Percentiles rank a stretch among this genome's conserved stretches.
Evolutionary conservation across 2,329 filamentous ascomycete species (phyloP).

Genomic region (Calycina marina): DNA sequence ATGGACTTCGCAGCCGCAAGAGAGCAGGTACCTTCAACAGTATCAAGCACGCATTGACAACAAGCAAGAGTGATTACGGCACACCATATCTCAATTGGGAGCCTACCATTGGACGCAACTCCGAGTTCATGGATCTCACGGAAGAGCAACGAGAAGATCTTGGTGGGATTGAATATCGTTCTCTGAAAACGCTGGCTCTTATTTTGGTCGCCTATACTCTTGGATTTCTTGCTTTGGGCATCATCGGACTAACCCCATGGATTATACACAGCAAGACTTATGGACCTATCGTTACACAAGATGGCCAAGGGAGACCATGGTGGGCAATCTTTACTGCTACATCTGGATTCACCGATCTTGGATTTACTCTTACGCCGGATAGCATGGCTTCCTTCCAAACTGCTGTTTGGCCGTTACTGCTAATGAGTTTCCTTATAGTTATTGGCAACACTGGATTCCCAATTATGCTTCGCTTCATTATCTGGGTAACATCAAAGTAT

Average conservation of each 20-base stretch:
- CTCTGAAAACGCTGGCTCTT: slow-evolving; percentile 69
- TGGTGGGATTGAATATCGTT: slow-evolving; percentile 90
- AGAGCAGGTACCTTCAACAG: slow-evolving; percentile 36
- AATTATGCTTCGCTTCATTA: slow-evolving; percentile 83
- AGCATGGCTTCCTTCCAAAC: slow-evolving; percentile 84
- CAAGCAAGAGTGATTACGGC: slow-evolving; percentile 34
- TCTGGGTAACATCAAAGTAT: slow-evolving; percentile 63
- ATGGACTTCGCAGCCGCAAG: slow-evolving; percentile 6
- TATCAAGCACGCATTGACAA: slow-evolving; percentile 31
- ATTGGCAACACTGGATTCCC: slow-evolving; percentile 94
- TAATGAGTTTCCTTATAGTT: slow-evolving; percentile 76
- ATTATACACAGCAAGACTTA: slow-evolving; percentile 53
- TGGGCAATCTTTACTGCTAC: slow-evolving; percentile 85
- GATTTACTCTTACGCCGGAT: slow-evolving; percentile 80
- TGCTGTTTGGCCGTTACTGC: slow-evolving; percentile 59
- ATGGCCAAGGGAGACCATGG: slow-evolving; percentile 58
- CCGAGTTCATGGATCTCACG: slow-evolving; percentile 74
- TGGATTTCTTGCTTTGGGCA: slow-evolving; percentile 64
- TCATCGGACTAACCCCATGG: slow-evolving; percentile 66
- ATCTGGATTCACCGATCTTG: slow-evolving; percentile 89
- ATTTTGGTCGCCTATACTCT: slow-evolving; percentile 71
- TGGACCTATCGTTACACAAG: slow-evolving; percentile 44
- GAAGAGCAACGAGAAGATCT: slow-evolving; percentile 89
- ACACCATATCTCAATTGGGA: slow-evolving; percentile 92
- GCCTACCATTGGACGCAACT: slow-evolving; percentile 85